Base-by-base conservation (phyloP, 179 eudicot genomes). In the Beta lomatogona region DNA sequence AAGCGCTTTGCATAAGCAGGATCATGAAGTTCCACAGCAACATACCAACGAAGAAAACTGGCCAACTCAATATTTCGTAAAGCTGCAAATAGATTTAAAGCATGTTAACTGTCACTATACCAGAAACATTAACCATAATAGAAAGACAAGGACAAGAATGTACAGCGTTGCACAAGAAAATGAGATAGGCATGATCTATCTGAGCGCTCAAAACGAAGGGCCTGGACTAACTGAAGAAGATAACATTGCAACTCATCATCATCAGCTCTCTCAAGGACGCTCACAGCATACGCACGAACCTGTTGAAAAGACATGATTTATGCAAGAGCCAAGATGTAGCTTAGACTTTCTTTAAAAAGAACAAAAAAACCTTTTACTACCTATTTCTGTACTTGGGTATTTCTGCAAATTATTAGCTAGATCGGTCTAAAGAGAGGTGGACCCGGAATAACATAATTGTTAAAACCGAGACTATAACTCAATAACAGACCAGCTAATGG, bases 211-310 rank as follows among this genome's bases (percentile, higher is more conserved):
- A 96, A 96, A 53, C 99, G 97, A 76, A 96, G 98, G 84, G 99
- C 99, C 86, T 96, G 99, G 82, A 96, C 99, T 84, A 96, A 89
- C 85, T 96, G 99, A 85, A 96, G 98, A 76, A 96, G 92, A 86
- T 96, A 96, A 85, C 99, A 96, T 60, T 96, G 98, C 36, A 96
- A 93, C 90, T 96, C 99, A 84, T 96, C 99, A 84, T 96, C 99
- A 83, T 92, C 98, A 84, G 99, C 98, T 87, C 97, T 90, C 87
- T 91, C 96, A 86, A 96, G 93, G 77, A 96, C 97, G 85, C 90
- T 88, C 71, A 96, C 98, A 85, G 99, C 99, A 86, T 96, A 94
- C 61, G 93, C 98, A 87, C 99, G 98, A 79, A 96, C 99, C 99
- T 96, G 91, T 86, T 64, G 53, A 52, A 48, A 74, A 58, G 31